Evolutionary conservation across 352 stramenopile genomes (phyloP), one percentile per base, ranked within the genome.

Genomic region (Phytophthora ramorum): DNA sequence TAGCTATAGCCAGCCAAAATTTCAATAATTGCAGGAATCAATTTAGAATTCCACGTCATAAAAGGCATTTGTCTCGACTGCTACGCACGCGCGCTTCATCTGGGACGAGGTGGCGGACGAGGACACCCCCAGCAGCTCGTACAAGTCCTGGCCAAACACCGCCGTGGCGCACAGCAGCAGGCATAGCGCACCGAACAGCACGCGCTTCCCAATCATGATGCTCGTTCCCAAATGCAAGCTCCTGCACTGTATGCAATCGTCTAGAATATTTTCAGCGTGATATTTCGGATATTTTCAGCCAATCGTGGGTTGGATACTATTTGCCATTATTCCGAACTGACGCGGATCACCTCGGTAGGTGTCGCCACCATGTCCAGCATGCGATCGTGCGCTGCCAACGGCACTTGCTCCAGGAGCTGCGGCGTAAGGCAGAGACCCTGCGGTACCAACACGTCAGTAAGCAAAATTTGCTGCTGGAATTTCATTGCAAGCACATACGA

Each of bases 361-460:
- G 83, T 95, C 26, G 91, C 84, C 43, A 95, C 49, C 32, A 87
- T 14, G 61, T 93, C 83, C 57, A 95, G 68, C 66, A 83, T 74
- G 51, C 63, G 70, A 65, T 95, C 87, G 57, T 95, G 87, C 5
- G 76, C 60, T 16, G 74, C 76, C 22, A 91, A 50, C 41, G 84
- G 87, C 37, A 95, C 87, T 58, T 78, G 66, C 19, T 84, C 71
- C 13, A 93, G 50, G 13, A 95, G 67, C 64, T 95, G 87, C 13
- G 63, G 54, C 30, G 71, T 69, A 28, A 95, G 47, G 24, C 84
- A 89, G 43, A 95, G 79, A 48, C 87, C 87, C 87, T 95, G 53
- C 28, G 65, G 38, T 38, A 40, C 7, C 16, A 51, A 55, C 16
- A 45, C 9, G n/a, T 46, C n/a, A 46, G n/a, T 46, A 22, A 16